These are phyloP conservation scores for Yamadazyma tumulicola DNA, from an alignment of 805 yeast species.

Conservation along the genomic window DNA sequence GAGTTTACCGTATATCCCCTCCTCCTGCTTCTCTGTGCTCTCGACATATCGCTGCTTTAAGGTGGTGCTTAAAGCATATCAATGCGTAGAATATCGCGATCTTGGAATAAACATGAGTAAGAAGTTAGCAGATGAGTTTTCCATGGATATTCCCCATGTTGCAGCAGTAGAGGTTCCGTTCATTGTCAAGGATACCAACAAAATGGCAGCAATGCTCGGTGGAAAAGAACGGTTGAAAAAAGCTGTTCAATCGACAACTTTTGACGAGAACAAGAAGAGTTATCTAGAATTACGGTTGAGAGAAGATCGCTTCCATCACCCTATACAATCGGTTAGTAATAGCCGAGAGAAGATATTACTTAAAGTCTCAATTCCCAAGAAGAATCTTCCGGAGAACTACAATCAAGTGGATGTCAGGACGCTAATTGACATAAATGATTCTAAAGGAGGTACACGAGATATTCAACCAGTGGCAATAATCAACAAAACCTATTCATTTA, in stretches of 20 bases:
- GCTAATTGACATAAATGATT: constrained; percentile 28
- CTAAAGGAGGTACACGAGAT: constrained; percentile 26
- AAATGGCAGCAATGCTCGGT: constrained; percentile 69
- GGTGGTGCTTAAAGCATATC: too few species aligned
- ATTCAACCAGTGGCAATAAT: constrained; percentile 65
- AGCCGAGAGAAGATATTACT: constrained; percentile 56
- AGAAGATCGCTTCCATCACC: constrained; percentile 52
- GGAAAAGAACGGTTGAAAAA: constrained; percentile 45
- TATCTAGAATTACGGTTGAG: constrained; percentile 40
- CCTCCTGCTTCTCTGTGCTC: too few species aligned
- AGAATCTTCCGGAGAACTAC: constrained; percentile 38
- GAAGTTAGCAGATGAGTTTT: constrained; percentile 47
- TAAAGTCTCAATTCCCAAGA: constrained; percentile 59
- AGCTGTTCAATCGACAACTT: constrained; percentile 36
- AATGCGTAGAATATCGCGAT: too few species aligned
- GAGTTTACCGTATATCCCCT: too few species aligned
- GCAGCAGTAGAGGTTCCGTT: constrained; percentile 79
- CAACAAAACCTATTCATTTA: constrained; percentile 66
- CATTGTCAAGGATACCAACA: constrained; percentile 55
- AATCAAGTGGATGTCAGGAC: constrained; percentile 40
- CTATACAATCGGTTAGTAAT: constrained; percentile 52
- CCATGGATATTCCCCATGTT: constrained; percentile 71
- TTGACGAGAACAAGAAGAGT: constrained; percentile 13
- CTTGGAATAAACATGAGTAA: constrained; percentile 9
- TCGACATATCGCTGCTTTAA: too few species aligned